Conservation (phyloP, 305 asterid genomes). For the Fraxinus angustifolia region DNA sequence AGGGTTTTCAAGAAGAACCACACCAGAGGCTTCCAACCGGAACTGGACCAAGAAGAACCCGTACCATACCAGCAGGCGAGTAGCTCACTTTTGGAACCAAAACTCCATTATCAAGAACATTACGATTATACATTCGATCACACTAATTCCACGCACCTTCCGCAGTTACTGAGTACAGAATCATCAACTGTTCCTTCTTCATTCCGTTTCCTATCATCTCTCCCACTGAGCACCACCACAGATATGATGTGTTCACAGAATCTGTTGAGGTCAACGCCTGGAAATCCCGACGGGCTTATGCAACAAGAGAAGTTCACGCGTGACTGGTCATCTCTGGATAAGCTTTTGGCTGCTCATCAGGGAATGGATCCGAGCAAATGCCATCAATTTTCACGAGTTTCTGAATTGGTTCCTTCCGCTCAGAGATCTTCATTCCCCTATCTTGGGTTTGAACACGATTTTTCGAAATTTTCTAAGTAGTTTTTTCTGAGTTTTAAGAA, state of each 20-base stretch:
- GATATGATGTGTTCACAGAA: conserved; percentile 35
- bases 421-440: conserved; percentile 43
- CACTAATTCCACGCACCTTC: conserved; percentile 47
- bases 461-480: conserved; percentile 45
- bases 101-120: conserved; percentile 25
- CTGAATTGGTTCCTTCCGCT: conserved; percentile 29
- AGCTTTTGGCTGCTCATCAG: conserved; percentile 59
- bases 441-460: conserved; percentile 37
- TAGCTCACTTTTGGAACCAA: conserved; percentile 23
- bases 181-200: conserved; percentile 28
- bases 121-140: conserved; percentile 26
- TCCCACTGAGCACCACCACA: conserved; percentile 22
- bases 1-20: conserved; percentile 68
- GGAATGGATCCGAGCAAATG: conserved; percentile 36
- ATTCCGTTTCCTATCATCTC: conserved; percentile 16
- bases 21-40: conserved; percentile 47
- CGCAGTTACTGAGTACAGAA: conserved; percentile 55
- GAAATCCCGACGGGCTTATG: conserved; percentile 8
- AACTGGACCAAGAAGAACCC: conserved; percentile 36
- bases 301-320: conserved; percentile 45
- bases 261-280: conserved; percentile 39
- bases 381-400: conserved; percentile 35
- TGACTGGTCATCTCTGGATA: conserved; percentile 79
- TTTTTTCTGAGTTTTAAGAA: not conserved
- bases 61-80: conserved; percentile 17